Evolutionary conservation across 1,139 yeast species (phyloP), one percentile per base, ranked within the genome.

Genomic region (Meyerozyma smithsonii): DNA sequence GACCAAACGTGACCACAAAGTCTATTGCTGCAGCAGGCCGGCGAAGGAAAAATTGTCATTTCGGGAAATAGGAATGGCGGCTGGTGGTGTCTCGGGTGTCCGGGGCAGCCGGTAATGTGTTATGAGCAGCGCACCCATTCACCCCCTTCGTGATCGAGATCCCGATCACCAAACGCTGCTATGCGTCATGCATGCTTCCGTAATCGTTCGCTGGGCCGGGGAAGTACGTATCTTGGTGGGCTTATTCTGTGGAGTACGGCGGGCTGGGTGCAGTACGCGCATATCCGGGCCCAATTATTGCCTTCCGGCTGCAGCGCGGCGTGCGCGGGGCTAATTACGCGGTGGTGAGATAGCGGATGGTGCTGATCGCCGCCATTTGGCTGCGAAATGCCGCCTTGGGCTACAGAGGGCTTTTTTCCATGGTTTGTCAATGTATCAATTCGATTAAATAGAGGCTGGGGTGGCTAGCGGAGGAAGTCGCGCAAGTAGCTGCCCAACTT

Each of bases 401-500:
- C n/a, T n/a, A n/a, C n/a, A n/a, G n/a, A n/a, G n/a, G n/a, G n/a
- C n/a, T n/a, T n/a, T n/a, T n/a, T n/a, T n/a, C n/a, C n/a, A n/a
- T n/a, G n/a, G n/a, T n/a, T n/a, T n/a, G n/a, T n/a, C 6, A 20
- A 20, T 7, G 8, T 26, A 26, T 26, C 30, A 26, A 8, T 8
- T 26, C n/a, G 23, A n/a, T 8, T 8, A 16, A 4, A n/a, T 30
- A 17, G n/a, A 7, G 8, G 10, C 10, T 30, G 10, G 8, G 15
- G 8, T 10, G 7, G 16, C 47, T 59, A 76, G 55, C 87, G 71
- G 55, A 89, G 67, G 58, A 86, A 87, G 58, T 89, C 96, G 54
- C 97, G 78, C 66, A 90, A 72, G 58, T 84, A 81, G 30, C 83
- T 84, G 28, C 95, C 89, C 43, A 90, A 72, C 62, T 84, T 88